A percentile compares a stretch with the other conserved stretches of the same genome.
Evolutionary conservation across 179 eudicot species (phyloP).

Genomic region (Silene vulgaris): DNA sequence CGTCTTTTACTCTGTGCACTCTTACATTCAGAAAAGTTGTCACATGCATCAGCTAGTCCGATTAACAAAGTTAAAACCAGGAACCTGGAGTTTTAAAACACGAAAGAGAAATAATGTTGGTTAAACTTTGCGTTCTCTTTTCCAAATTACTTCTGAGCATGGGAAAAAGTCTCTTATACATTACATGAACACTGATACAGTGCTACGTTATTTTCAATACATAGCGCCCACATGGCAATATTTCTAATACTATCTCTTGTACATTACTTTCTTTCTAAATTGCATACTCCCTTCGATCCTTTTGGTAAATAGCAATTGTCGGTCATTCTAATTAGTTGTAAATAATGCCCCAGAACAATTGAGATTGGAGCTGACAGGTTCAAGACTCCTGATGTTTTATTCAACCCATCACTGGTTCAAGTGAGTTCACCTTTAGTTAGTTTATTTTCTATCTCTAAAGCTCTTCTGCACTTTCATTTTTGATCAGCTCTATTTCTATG

Average conservation of each 20-base stretch:
- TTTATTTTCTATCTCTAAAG: not conserved
- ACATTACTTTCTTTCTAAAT: too few species aligned
- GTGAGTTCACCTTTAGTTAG: slow-evolving; percentile 33
- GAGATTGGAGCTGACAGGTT: slow-evolving; percentile 98
- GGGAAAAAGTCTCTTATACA: not conserved
- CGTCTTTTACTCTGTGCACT: not conserved
- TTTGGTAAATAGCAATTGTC: not conserved
- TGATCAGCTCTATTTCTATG: not conserved
- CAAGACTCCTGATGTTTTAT: slow-evolving; percentile 91
- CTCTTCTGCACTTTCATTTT: not conserved
- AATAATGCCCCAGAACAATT: slow-evolving; percentile 55
- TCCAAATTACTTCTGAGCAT: not conserved
- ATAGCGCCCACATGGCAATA: not conserved
- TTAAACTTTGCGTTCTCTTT: too few species aligned
- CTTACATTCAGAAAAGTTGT: not conserved
- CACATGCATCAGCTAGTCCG: not conserved
- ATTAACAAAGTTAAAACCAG: not conserved
- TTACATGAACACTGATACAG: not conserved
- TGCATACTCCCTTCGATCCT: not conserved
- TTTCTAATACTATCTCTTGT: not conserved
- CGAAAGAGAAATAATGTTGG: not conserved
- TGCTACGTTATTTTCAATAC: not conserved
- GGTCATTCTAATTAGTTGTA: slow-evolving; percentile 13
- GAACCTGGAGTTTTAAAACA: not conserved
- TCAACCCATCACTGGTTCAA: slow-evolving; percentile 87